Conservation (phyloP, 306 rosid species). For the Castanospermum australe region DNA sequence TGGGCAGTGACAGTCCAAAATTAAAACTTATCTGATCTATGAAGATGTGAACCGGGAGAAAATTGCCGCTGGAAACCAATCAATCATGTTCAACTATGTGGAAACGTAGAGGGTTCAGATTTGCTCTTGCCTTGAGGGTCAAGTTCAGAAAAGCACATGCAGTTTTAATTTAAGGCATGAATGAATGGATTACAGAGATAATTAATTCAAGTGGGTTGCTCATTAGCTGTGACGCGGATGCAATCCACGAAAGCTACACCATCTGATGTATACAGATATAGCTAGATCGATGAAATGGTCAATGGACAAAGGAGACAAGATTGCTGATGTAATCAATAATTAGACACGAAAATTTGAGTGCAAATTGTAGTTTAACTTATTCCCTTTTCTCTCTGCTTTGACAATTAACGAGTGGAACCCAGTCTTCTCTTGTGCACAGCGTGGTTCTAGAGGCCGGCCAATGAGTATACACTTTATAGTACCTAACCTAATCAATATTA, state of each 20-base stretch:
- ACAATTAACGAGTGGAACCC: background rate
- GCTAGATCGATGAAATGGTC: conserved; percentile 36
- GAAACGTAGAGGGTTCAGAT: background rate
- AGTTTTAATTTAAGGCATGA: background rate
- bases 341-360: background rate
- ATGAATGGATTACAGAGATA: background rate
- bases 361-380: conserved; percentile 4
- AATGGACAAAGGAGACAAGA: conserved; percentile 12
- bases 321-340: background rate
- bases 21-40: background rate
- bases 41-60: conserved; percentile 12
- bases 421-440: background rate
- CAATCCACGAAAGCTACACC: background rate
- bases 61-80: background rate
- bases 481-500: background rate
- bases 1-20: background rate
- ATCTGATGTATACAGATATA: background rate
- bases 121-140: background rate
- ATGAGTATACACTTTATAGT: background rate
- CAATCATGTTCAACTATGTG: background rate
- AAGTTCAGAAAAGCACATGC: background rate
- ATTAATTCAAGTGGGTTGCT: background rate
- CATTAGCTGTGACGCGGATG: conserved; percentile 1
- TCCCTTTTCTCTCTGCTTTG: background rate
- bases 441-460: conserved; percentile 31